A percentile compares a stretch with the other conserved stretches of the same genome.
phyloP scores from a whole-genome alignment of 441 rosid species.

The Corymbia citriodora region DNA sequence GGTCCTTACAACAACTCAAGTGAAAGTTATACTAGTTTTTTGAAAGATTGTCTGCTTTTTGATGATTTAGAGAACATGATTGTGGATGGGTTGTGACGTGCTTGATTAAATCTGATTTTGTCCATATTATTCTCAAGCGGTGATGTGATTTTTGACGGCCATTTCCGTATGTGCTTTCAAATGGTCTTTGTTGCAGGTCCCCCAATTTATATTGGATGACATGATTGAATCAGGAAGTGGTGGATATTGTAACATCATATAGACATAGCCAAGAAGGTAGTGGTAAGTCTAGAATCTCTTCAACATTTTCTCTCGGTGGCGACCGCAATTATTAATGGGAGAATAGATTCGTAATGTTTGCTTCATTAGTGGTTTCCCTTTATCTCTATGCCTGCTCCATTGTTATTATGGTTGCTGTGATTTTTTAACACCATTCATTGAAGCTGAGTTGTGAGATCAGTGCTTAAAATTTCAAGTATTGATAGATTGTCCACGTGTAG shows the following conservation, averaged over 20 bases:
- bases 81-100: neutral
- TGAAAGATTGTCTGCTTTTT: neutral
- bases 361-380: neutral
- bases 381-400: neutral
- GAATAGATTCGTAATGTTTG: neutral
- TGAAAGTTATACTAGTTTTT: conserved; percentile 11
- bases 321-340: neutral
- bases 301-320: neutral
- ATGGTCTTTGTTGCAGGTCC: conserved; percentile 49
- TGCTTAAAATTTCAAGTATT: neutral
- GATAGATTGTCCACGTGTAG: neutral
- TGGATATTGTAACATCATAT: conserved; percentile 79
- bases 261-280: conserved; percentile 95
- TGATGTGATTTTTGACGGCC: neutral
- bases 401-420: neutral
- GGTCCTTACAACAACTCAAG: conserved; percentile 99
- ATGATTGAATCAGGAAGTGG: conserved; percentile 84
- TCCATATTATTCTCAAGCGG: neutral
- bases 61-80: neutral
- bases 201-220: conserved; percentile 91
- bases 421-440: neutral
- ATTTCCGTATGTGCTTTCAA: neutral
- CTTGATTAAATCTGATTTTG: neutral
- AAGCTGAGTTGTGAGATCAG: neutral
- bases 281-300: conserved; percentile 39